Evolutionary conservation across 192 early-diverging fungal species (phyloP).

Genomic region (Coemansia sp.): DNA sequence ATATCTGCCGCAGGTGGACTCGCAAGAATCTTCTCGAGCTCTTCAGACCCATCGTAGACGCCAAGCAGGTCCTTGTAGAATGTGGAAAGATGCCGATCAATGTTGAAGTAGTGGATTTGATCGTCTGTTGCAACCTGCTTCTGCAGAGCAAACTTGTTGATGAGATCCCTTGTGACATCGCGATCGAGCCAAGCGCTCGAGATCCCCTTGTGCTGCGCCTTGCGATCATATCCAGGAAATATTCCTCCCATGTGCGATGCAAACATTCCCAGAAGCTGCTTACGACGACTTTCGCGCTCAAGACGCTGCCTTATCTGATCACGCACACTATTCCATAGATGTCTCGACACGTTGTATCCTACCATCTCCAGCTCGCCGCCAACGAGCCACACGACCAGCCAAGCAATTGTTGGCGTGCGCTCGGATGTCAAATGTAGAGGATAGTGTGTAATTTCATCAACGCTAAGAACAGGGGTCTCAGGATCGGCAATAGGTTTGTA

Average conservation of each 20-base stretch:
- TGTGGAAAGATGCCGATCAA: conserved; percentile 42
- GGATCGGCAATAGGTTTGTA: conserved; percentile 55
- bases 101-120: conserved; percentile 55
- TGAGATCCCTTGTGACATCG: conserved; percentile 49
- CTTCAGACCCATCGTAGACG: conserved; percentile 27
- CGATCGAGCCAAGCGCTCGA: conserved; percentile 53
- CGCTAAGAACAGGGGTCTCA: conserved; percentile 25
- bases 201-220: conserved; percentile 44
- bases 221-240: conserved; percentile 52
- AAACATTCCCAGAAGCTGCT: conserved; percentile 54
- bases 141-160: conserved; percentile 54
- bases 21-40: conserved; percentile 24
- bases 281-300: conserved; percentile 54
- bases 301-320: conserved; percentile 54
- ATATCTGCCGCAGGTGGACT: conserved; percentile 46
- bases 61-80: conserved; percentile 36
- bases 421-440: conserved; percentile 10
- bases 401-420: conserved; percentile 29
- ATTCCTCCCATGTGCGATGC: conserved; percentile 53
- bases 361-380: conserved; percentile 59
- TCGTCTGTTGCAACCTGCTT: conserved; percentile 45
- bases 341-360: conserved; percentile 51
- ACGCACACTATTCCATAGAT: conserved; percentile 41
- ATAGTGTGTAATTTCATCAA: conserved; percentile 44
- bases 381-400: conserved; percentile 51